Evolutionary conservation across 1,284 basidiomycete species (phyloP).

Genomic region (Cutaneotrichosporon sp.): DNA sequence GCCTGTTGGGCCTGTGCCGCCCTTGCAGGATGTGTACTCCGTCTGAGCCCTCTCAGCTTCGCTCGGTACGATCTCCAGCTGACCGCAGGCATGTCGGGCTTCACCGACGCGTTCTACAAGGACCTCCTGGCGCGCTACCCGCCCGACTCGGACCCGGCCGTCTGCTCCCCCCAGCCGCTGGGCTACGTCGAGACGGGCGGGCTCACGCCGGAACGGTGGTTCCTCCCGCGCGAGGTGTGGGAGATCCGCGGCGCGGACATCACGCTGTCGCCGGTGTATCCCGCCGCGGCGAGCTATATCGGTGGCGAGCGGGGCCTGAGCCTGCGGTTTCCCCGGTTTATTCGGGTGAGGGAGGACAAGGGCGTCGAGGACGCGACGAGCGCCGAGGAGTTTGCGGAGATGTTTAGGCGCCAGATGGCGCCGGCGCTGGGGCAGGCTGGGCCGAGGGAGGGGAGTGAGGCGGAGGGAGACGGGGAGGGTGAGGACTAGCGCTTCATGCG

Average conservation of each 20-base stretch:
- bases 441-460: background rate
- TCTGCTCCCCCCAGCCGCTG: slow-evolving; percentile 60
- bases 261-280: slow-evolving; percentile 83
- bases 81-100: slow-evolving; percentile 60
- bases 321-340: slow-evolving; percentile 60
- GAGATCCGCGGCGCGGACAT: slow-evolving; percentile 89
- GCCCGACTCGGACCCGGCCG: slow-evolving; percentile 60
- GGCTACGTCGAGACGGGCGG: slow-evolving; percentile 74
- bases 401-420: slow-evolving; percentile 65
- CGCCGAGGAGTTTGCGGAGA: slow-evolving; percentile 62
- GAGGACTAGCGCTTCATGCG: background rate
- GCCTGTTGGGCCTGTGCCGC: too few relatives aligned
- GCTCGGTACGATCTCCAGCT: slow-evolving; percentile 2
- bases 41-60: too few relatives aligned
- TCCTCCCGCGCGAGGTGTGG: slow-evolving; percentile 84
- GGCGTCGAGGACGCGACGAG: slow-evolving; percentile 58
- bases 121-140: slow-evolving; percentile 67
- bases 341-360: slow-evolving; percentile 60
- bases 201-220: slow-evolving; percentile 78
- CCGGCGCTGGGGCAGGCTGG: slow-evolving; percentile 12
- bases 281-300: slow-evolving; percentile 72
- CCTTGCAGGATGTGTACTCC: too few relatives aligned
- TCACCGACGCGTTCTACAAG: slow-evolving; percentile 85
- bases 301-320: slow-evolving; percentile 70
- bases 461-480: background rate